Evolutionary conservation across 345 rosid genomes (phyloP).

Genomic region (Bretschneidera sinensis): DNA sequence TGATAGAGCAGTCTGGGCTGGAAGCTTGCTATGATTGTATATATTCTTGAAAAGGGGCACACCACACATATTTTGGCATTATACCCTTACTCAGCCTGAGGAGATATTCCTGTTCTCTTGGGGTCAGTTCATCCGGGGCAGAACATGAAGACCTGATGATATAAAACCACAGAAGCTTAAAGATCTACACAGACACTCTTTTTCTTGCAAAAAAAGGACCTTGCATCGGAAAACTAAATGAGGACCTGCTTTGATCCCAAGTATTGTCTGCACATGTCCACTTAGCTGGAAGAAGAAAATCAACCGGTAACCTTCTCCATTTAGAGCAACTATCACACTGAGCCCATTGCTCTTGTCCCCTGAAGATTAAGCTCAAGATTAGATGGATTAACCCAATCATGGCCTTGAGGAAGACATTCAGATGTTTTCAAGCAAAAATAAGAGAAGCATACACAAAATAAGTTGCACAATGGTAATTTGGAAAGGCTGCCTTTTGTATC

Average conservation of each 20-base stretch:
- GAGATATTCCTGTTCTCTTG: slow-evolving; percentile 73
- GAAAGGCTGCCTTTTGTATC: not conserved
- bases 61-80: not conserved
- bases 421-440: slow-evolving; percentile 11
- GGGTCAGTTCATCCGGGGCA: slow-evolving; percentile 77
- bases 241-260: slow-evolving; percentile 83
- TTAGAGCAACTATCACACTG: slow-evolving; percentile 88
- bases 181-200: not conserved
- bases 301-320: slow-evolving; percentile 87
- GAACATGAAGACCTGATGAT: slow-evolving; percentile 75
- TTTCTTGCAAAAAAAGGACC: not conserved
- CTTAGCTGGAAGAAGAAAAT: slow-evolving; percentile 79
- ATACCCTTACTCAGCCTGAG: slow-evolving; percentile 62
- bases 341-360: slow-evolving; percentile 97
- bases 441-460: not conserved
- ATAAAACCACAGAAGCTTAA: slow-evolving; percentile 6
- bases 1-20: not conserved
- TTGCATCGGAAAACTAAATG: slow-evolving; percentile 1
- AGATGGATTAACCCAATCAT: slow-evolving; percentile 14
- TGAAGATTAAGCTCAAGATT: slow-evolving; percentile 31
- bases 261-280: slow-evolving; percentile 80
- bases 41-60: not conserved
- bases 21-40: not conserved
- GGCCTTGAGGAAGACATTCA: slow-evolving; percentile 1
- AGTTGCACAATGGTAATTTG: too few relatives aligned